A percentile compares a stretch with the other conserved stretches of the same genome.
phyloP scores from a whole-genome alignment of 1,284 basidiomycete species.

The Singerocomus inundabilis region DNA sequence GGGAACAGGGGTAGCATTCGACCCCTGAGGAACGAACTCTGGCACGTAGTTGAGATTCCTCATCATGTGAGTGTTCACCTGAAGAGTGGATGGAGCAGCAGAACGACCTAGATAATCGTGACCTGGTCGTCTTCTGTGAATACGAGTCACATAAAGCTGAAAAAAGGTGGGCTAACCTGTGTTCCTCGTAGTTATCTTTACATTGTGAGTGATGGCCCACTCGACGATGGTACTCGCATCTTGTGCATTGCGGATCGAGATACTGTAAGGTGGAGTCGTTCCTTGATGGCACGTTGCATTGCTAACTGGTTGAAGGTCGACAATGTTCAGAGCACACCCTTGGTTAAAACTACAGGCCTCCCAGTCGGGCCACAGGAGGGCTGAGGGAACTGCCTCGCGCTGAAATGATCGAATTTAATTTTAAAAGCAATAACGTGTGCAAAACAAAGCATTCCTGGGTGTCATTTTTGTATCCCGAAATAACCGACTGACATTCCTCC shows the following conservation, averaged over 20 bases:
- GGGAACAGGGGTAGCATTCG: slow-evolving; percentile 8
- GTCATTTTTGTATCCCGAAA: slow-evolving; percentile 16
- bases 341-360: slow-evolving; percentile 20
- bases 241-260: slow-evolving; percentile 19
- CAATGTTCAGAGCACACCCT: slow-evolving; percentile 20
- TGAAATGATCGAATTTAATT: not conserved
- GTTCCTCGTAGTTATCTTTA: slow-evolving; percentile 28
- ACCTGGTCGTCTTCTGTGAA: slow-evolving; percentile 12
- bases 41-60: slow-evolving; percentile 15
- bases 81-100: slow-evolving; percentile 23
- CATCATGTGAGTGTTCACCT: slow-evolving; percentile 23
- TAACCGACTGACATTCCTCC: slow-evolving; percentile 11
- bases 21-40: slow-evolving; percentile 25
- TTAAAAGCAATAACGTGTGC: not conserved
- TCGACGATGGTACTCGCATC: slow-evolving; percentile 21
- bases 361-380: slow-evolving; percentile 27
- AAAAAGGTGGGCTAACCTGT: slow-evolving; percentile 16
- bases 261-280: slow-evolving; percentile 18
- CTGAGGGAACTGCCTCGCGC: slow-evolving; percentile 16
- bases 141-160: not conserved
- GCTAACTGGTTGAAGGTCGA: slow-evolving; percentile 17
- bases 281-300: slow-evolving; percentile 19
- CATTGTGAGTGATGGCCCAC: slow-evolving; percentile 22
- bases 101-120: slow-evolving; percentile 26
- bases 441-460: slow-evolving; percentile 4